Evolutionary conservation across 108 stramenopile species (phyloP).

Genomic region (Nitzschia palea): DNA sequence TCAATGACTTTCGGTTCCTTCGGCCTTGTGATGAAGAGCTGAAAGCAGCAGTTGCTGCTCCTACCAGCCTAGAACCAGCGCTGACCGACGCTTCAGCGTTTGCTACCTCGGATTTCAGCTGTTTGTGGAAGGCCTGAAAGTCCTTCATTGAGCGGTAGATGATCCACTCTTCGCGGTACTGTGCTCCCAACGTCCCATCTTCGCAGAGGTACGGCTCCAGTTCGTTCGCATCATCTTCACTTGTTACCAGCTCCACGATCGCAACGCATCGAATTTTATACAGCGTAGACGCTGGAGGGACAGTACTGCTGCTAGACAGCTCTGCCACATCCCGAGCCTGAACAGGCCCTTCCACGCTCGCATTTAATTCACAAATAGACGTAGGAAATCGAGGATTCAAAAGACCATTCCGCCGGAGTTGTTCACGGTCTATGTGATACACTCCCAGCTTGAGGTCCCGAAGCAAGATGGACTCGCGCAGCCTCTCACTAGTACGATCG

Average conservation of each 20-base stretch:
- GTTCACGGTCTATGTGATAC: slow-evolving; percentile 78
- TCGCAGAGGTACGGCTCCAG: slow-evolving; percentile 24
- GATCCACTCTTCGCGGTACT: slow-evolving; percentile 73
- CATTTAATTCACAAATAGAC: slow-evolving; percentile 50
- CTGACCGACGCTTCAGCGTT: slow-evolving; percentile 61
- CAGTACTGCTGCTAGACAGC: slow-evolving; percentile 33
- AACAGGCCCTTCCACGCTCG: slow-evolving; percentile 57
- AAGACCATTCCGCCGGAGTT: slow-evolving; percentile 78
- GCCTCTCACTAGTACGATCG: slow-evolving; percentile 35
- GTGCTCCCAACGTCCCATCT: slow-evolving; percentile 21
- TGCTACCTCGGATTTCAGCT: slow-evolving; percentile 73
- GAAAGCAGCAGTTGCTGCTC: slow-evolving; percentile 73
- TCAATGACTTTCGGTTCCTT: slow-evolving; percentile 54
- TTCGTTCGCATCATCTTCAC: slow-evolving; percentile 39
- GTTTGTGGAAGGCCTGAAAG: slow-evolving; percentile 81
- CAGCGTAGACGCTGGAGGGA: slow-evolving; percentile 41
- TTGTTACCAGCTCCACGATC: slow-evolving; percentile 49
- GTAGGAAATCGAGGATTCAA: slow-evolving; percentile 77
- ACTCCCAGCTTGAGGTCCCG: slow-evolving; percentile 82
- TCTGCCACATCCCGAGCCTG: slow-evolving; percentile 57
- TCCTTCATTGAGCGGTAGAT: slow-evolving; percentile 78
- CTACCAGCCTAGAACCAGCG: slow-evolving; percentile 67
- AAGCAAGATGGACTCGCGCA: slow-evolving; percentile 54
- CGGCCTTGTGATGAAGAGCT: slow-evolving; percentile 31
- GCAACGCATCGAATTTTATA: slow-evolving; percentile 78